Conservation (phyloP, 495 filamentous ascomycete genomes). For the Aspergillus saccharolyticus region DNA sequence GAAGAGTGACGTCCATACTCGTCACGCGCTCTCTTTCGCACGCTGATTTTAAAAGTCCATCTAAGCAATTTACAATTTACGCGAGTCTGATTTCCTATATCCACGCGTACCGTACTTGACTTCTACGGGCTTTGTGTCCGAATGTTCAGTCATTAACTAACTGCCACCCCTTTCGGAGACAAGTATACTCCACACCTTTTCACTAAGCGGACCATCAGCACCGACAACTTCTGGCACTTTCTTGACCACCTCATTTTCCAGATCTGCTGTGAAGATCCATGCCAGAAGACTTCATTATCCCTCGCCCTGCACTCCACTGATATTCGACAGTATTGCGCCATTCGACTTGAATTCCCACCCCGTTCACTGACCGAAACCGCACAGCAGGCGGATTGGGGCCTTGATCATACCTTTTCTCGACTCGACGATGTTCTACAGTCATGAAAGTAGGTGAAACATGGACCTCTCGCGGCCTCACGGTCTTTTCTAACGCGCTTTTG, state of each 20-base stretch:
- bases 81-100: too few relatives aligned
- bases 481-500: slow-evolving; percentile 7
- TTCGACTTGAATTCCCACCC: not conserved
- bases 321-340: not conserved
- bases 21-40: not conserved
- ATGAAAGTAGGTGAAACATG: slow-evolving; percentile 63
- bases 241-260: not conserved
- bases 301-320: not conserved
- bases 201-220: not conserved
- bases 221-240: not conserved
- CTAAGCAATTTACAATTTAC: too few relatives aligned
- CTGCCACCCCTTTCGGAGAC: not conserved
- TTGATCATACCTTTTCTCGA: not conserved
- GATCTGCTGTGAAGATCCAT: not conserved
- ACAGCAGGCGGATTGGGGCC: not conserved
- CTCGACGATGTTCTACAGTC: slow-evolving; percentile 79
- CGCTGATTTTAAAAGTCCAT: too few relatives aligned
- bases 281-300: not conserved
- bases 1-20: not conserved
- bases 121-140: too few relatives aligned
- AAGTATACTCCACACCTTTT: not conserved
- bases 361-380: not conserved
- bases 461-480: not conserved
- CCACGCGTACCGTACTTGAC: too few relatives aligned
- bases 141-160: not conserved